A percentile compares a stretch with the other conserved stretches of the same genome.
phyloP scores from a whole-genome alignment of 164 flowering plant species.

The Magnolia kwangsiensis region DNA sequence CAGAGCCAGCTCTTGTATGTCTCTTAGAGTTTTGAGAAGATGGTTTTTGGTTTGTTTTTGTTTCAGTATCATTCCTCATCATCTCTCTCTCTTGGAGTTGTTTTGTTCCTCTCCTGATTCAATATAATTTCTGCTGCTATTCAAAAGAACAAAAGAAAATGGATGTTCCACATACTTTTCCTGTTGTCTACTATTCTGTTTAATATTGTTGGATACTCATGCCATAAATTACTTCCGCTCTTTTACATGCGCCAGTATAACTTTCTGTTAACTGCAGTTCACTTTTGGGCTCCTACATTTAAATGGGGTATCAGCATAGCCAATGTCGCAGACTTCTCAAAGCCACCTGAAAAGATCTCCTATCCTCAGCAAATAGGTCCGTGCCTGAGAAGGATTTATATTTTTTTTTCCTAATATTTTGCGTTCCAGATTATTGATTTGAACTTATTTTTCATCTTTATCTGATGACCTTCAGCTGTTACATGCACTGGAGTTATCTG shows the following conservation, averaged over 20 bases:
- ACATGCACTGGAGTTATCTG: conserved; percentile 63
- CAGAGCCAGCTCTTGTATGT: too few relatives aligned
- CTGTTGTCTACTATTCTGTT: neutral
- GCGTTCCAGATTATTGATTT: conserved; percentile 8
- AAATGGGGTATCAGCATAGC: conserved; percentile 92
- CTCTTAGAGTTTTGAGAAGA: too few relatives aligned
- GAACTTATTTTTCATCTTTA: neutral
- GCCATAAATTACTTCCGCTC: neutral
- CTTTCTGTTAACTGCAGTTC: conserved; percentile 50
- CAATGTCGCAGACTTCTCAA: conserved; percentile 65
- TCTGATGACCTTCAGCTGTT: conserved; percentile 14
- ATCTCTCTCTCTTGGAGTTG: neutral
- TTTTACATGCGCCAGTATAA: neutral
- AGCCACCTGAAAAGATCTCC: conserved; percentile 68
- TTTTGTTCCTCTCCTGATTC: neutral
- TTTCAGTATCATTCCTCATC: too few relatives aligned
- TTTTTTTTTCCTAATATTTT: neutral
- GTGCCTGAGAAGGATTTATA: neutral
- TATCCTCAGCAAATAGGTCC: conserved; percentile 73
- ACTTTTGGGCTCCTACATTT: conserved; percentile 90
- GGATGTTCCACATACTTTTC: neutral
- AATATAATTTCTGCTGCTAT: neutral
- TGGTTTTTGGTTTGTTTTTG: too few relatives aligned
- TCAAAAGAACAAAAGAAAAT: neutral
- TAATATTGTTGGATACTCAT: neutral